Percentiles rank a stretch among this genome's conserved stretches.
Evolutionary conservation across 495 filamentous ascomycete genomes (phyloP).

Genomic region (Penicillium malachiteum): DNA sequence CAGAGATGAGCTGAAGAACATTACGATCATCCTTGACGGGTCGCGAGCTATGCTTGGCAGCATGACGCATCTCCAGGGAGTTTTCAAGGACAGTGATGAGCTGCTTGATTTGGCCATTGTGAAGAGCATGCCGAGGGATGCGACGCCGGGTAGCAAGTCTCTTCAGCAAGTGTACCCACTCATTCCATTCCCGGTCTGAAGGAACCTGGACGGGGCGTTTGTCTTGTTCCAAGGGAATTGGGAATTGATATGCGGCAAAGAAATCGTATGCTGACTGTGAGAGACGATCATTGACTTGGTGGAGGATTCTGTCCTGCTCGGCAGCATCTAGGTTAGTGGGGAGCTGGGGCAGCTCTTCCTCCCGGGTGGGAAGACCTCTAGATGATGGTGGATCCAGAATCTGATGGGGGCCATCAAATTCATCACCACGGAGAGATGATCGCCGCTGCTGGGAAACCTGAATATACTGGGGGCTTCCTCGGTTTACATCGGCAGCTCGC

Average conservation of each 20-base stretch:
- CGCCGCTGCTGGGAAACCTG: slow-evolving; percentile 64
- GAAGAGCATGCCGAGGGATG: slow-evolving; percentile 77
- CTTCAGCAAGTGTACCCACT: slow-evolving; percentile 88
- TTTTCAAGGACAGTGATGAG: slow-evolving; percentile 80
- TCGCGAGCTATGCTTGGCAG: slow-evolving; percentile 76
- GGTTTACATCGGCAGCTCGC: slow-evolving; percentile 43
- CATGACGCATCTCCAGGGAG: slow-evolving; percentile 81
- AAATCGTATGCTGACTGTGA: slow-evolving; percentile 87
- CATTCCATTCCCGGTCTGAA: slow-evolving; percentile 84
- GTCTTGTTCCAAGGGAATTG: slow-evolving; percentile 75
- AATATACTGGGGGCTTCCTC: slow-evolving; percentile 46
- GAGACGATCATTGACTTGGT: slow-evolving; percentile 76
- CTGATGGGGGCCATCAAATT: slow-evolving; percentile 85
- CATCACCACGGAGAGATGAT: slow-evolving; percentile 72
- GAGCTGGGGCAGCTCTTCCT: slow-evolving; percentile 75
- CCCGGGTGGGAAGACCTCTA: slow-evolving; percentile 67
- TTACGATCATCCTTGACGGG: slow-evolving; percentile 88
- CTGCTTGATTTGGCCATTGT: slow-evolving; percentile 88
- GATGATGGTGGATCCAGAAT: slow-evolving; percentile 66
- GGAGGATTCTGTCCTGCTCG: slow-evolving; percentile 79
- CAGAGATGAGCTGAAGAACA: slow-evolving; percentile 81
- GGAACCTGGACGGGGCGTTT: slow-evolving; percentile 77
- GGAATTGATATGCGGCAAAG: slow-evolving; percentile 85
- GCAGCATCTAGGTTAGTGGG: slow-evolving; percentile 78
- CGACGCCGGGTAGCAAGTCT: slow-evolving; percentile 80